phyloP scores from a whole-genome alignment of 2,329 filamentous ascomycete genomes.

The Drechslera avenae region DNA sequence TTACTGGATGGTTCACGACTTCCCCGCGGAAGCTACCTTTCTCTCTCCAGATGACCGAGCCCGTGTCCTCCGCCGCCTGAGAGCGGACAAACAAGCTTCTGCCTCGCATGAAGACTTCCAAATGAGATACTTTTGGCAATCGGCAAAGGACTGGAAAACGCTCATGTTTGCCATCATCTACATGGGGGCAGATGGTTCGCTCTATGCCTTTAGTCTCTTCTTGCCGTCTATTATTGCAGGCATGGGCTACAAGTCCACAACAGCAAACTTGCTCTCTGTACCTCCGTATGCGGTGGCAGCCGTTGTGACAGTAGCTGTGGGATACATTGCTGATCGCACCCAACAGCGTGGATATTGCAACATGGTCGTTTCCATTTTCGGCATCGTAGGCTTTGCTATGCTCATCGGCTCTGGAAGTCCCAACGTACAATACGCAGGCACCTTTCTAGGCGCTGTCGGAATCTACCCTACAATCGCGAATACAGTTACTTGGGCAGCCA shows the following conservation, averaged over 20 bases:
- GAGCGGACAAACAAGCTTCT: slow-evolving; percentile 73
- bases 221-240: slow-evolving; percentile 76
- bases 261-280: slow-evolving; percentile 73
- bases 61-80: slow-evolving; percentile 73
- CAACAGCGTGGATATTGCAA: slow-evolving; percentile 79
- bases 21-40: slow-evolving; percentile 74
- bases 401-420: slow-evolving; percentile 69
- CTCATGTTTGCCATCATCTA: slow-evolving; percentile 76
- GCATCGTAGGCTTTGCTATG: slow-evolving; percentile 79
- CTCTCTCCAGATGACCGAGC: slow-evolving; percentile 71
- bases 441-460: slow-evolving; percentile 81
- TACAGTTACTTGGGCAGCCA: slow-evolving; percentile 85
- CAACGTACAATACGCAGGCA: slow-evolving; percentile 78
- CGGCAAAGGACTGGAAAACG: slow-evolving; percentile 83
- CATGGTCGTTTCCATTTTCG: slow-evolving; percentile 70
- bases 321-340: slow-evolving; percentile 78
- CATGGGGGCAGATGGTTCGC: slow-evolving; percentile 71
- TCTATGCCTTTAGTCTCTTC: slow-evolving; percentile 80
- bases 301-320: slow-evolving; percentile 69
- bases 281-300: slow-evolving; percentile 77
- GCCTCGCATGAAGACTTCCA: slow-evolving; percentile 77
- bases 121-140: slow-evolving; percentile 72
- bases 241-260: slow-evolving; percentile 62
- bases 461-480: slow-evolving; percentile 89
- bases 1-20: slow-evolving; percentile 83